A percentile compares a stretch with the other conserved stretches of the same genome.
These are phyloP conservation scores for Cryptosporidium xiaoi DNA, from an alignment of 169 alveolate genomes.

Conservation along the genomic window DNA sequence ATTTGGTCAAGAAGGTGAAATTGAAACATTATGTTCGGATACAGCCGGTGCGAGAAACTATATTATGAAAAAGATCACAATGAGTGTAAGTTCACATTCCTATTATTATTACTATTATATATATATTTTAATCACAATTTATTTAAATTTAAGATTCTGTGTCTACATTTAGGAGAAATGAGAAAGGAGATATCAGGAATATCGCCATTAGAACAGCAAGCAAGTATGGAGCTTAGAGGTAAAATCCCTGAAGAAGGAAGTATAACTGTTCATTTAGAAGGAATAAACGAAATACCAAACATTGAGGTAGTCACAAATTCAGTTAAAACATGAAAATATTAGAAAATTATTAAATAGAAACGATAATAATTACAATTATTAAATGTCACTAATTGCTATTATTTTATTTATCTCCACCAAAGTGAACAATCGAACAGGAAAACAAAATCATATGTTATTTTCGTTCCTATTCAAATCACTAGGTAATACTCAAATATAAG, in stretches of 20 bases:
- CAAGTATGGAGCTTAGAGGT: constrained; percentile 61
- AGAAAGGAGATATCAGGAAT: constrained; percentile 65
- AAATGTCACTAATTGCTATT: background rate
- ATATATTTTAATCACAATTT: background rate
- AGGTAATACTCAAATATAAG: too few relatives aligned
- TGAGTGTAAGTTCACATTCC: constrained; percentile 46
- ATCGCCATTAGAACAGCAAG: constrained; percentile 69
- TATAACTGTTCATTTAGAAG: constrained; percentile 55
- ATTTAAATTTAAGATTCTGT: constrained; percentile 29
- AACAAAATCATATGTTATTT: too few relatives aligned
- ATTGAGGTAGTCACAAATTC: constrained; percentile 53
- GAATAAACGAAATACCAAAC: constrained; percentile 51
- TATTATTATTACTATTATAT: background rate
- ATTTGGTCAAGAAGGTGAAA: constrained; percentile 15
- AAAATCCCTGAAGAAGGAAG: constrained; percentile 61
- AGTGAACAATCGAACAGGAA: too few relatives aligned
- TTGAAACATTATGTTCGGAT: constrained; percentile 58
- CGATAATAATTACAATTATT: background rate
- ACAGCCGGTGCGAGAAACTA: constrained; percentile 64
- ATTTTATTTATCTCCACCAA: background rate
- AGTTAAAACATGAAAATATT: constrained; percentile 1
- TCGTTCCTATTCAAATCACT: too few relatives aligned
- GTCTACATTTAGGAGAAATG: constrained; percentile 61
- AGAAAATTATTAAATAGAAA: background rate
- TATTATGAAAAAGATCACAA: constrained; percentile 69